Percentiles rank a stretch among this genome's conserved stretches.
Conservation (phyloP, 257 asterid genomes). For the Solanum gandarillasii region DNA sequence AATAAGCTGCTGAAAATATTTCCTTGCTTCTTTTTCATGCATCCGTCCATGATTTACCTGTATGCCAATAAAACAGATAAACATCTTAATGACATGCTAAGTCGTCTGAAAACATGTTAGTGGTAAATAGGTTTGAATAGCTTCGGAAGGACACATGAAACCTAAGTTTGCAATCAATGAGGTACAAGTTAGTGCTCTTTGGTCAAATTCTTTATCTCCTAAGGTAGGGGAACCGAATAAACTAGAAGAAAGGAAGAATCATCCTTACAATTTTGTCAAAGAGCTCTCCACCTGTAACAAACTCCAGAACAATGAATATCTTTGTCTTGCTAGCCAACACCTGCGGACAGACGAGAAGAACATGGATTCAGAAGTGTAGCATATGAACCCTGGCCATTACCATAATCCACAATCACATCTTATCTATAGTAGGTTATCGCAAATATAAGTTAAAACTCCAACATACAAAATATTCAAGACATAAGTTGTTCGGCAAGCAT, state of each 20-base stretch:
- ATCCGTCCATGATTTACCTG: conserved; percentile 83
- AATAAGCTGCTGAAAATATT: conserved; percentile 85
- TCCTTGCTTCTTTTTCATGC: conserved; percentile 83
- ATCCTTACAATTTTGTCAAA: conserved; percentile 83
- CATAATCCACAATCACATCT: not conserved
- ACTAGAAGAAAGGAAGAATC: not conserved
- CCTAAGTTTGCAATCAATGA: not conserved
- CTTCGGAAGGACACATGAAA: not conserved
- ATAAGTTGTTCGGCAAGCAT: not conserved
- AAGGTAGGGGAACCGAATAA: not conserved
- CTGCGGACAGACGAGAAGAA: conserved; percentile 20
- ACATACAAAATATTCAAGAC: not conserved
- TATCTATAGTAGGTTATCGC: not conserved
- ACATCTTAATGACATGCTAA: not conserved
- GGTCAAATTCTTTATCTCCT: not conserved
- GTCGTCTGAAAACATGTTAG: not conserved
- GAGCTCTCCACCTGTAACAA: conserved; percentile 90
- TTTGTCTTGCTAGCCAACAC: conserved; percentile 96
- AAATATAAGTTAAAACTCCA: not conserved
- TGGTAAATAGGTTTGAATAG: not conserved
- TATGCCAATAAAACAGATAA: not conserved
- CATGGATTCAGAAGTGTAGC: not conserved
- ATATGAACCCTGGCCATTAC: not conserved
- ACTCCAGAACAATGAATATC: conserved; percentile 85
- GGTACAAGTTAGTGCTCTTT: not conserved